These are phyloP conservation scores for Serendipita sp. DNA, from an alignment of 1,284 basidiomycete species.

Conservation along the genomic window DNA sequence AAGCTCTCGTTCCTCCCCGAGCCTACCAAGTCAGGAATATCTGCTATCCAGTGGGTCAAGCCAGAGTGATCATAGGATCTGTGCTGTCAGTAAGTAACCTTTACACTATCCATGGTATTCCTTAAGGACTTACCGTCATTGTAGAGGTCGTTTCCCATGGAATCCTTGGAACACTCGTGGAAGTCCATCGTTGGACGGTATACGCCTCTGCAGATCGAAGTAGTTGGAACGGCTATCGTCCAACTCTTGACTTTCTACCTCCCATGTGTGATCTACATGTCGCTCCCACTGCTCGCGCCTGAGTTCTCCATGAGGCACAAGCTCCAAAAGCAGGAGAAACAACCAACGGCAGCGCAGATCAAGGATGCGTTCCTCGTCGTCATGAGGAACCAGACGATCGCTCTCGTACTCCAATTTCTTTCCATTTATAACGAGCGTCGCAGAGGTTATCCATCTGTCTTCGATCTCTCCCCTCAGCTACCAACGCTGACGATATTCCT, in stretches of 20 bases:
- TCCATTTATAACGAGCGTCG: not conserved
- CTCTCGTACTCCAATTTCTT: not conserved
- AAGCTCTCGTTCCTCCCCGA: no score
- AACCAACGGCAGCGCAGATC: not conserved
- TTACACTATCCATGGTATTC: no score
- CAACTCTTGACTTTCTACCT: conserved; percentile 1
- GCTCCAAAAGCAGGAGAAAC: conserved; percentile 8
- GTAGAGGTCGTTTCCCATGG: no score
- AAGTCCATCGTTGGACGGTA: not conserved
- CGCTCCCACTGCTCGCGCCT: not conserved
- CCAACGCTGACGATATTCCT: not conserved
- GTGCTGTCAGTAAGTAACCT: no score
- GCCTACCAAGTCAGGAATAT: no score
- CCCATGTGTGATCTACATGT: conserved; percentile 3
- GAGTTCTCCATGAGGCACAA: conserved; percentile 3
- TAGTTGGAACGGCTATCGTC: not conserved
- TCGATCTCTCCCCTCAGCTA: not conserved
- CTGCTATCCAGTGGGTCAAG: no score
- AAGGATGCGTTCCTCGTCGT: conserved; percentile 6
- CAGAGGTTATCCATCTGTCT: not conserved
- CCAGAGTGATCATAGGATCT: no score
- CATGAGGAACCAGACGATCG: conserved; percentile 6
- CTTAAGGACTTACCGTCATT: no score
- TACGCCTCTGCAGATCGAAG: not conserved
- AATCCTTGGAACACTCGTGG: not conserved